These are phyloP conservation scores for Trichoderma atroviride DNA, from an alignment of 2,329 filamentous ascomycete genomes.

Conservation along the genomic window DNA sequence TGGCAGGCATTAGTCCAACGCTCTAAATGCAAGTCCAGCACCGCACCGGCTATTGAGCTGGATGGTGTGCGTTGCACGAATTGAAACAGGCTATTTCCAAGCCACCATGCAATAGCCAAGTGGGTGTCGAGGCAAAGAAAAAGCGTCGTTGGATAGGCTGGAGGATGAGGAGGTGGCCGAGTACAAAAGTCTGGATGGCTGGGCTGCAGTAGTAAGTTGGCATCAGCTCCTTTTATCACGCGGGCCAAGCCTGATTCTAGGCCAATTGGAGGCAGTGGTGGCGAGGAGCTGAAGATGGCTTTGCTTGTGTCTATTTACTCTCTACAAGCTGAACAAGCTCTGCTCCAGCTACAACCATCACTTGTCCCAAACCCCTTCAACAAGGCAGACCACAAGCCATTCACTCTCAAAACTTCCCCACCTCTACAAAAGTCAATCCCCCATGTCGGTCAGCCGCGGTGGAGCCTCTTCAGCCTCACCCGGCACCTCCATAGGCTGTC, in stretches of 20 bases:
- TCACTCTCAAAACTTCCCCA: neutral
- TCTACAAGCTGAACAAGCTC: neutral
- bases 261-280: neutral
- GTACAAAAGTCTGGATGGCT: neutral
- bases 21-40: neutral
- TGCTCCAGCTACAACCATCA: neutral
- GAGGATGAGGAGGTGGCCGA: neutral
- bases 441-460: slow-evolving; percentile 28
- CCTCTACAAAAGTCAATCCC: neutral
- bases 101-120: slow-evolving; percentile 2
- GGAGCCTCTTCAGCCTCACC: slow-evolving; percentile 25
- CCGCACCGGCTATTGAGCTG: neutral
- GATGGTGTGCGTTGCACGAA: neutral
- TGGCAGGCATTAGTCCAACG: neutral
- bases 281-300: neutral
- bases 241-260: neutral
- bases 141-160: neutral
- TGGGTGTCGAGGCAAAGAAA: neutral
- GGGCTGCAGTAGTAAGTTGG: neutral
- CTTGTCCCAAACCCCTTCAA: neutral
- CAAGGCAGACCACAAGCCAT: neutral
- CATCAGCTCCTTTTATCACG: neutral
- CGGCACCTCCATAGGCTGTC: slow-evolving; percentile 11
- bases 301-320: neutral
- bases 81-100: slow-evolving; percentile 12